Evolutionary conservation across 805 yeast species (phyloP).

Genomic region (Zygosaccharomyces gambellarensis): DNA sequence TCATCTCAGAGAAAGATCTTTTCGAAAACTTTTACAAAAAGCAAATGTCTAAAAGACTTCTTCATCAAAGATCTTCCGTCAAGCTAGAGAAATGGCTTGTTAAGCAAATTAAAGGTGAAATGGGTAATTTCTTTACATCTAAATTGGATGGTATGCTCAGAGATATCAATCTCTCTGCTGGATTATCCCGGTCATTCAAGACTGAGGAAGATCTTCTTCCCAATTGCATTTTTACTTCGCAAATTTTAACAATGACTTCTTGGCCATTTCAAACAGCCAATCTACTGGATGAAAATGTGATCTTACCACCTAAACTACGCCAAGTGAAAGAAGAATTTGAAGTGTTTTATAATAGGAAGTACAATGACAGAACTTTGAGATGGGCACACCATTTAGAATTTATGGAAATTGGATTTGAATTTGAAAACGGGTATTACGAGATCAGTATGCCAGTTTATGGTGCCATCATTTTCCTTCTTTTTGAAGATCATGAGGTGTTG

Average conservation of each 20-base stretch:
- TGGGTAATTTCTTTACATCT: slow-evolving; percentile 74
- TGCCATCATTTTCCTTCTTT: slow-evolving; percentile 70
- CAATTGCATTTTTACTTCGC: slow-evolving; percentile 42
- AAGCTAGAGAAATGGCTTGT: slow-evolving; percentile 71
- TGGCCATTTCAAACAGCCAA: slow-evolving; percentile 55
- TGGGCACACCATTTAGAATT: slow-evolving; percentile 88
- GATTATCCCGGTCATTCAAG: slow-evolving; percentile 20
- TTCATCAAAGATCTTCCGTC: slow-evolving; percentile 44
- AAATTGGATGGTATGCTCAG: slow-evolving; percentile 83
- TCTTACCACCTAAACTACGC: slow-evolving; percentile 43
- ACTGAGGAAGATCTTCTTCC: slow-evolving; percentile 14
- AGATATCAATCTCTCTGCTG: slow-evolving; percentile 62
- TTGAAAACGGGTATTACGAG: slow-evolving; percentile 66
- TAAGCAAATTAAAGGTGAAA: slow-evolving; percentile 62
- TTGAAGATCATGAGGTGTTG: slow-evolving; percentile 52
- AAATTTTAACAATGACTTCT: slow-evolving; percentile 54
- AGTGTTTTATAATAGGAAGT: slow-evolving; percentile 45
- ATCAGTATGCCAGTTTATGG: slow-evolving; percentile 77
- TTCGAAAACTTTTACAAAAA: slow-evolving; percentile 82
- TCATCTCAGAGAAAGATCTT: slow-evolving; percentile 74
- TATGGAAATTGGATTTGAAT: slow-evolving; percentile 69
- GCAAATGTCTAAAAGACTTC: slow-evolving; percentile 76
- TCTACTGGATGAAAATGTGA: slow-evolving; percentile 29
- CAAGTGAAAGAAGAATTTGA: slow-evolving; percentile 44
- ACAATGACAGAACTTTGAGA: slow-evolving; percentile 52